Percentiles rank a stretch among this genome's conserved stretches.
Evolutionary conservation across 768 basidiomycete genomes (phyloP).

Genomic region (Rhodosporidiobolus odoratus): DNA sequence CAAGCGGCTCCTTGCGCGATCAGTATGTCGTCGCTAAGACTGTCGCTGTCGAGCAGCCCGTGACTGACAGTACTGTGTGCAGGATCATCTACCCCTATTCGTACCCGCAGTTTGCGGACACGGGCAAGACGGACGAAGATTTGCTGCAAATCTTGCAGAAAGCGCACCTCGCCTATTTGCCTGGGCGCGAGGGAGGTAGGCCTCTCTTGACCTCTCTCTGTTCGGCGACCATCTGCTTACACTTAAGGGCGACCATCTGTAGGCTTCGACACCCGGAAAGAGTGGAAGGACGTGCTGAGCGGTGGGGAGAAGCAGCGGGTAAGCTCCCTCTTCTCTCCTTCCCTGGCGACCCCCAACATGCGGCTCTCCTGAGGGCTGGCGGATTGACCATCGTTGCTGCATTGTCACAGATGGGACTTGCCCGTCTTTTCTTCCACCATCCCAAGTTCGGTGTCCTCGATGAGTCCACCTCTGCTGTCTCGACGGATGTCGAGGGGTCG

Average conservation of each 20-base stretch:
- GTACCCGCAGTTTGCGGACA: slow-evolving; percentile 63
- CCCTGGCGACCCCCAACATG: no score
- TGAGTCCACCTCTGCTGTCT: slow-evolving; percentile 93
- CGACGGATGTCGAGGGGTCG: slow-evolving; percentile 87
- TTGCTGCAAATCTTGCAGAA: slow-evolving; percentile 70
- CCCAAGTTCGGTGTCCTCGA: slow-evolving; percentile 80
- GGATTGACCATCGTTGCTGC: background rate
- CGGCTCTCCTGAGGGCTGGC: background rate
- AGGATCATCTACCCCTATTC: slow-evolving; percentile 84
- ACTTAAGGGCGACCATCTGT: background rate
- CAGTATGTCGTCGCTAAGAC: slow-evolving; percentile 53
- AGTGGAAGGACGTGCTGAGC: slow-evolving; percentile 84
- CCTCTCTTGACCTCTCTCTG: background rate
- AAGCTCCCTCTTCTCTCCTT: slow-evolving; percentile 37
- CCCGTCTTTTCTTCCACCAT: slow-evolving; percentile 81
- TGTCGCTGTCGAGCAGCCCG: background rate
- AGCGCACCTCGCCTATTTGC: slow-evolving; percentile 78
- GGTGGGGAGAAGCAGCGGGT: slow-evolving; percentile 95
- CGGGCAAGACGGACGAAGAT: slow-evolving; percentile 62
- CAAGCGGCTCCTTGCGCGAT: slow-evolving; percentile 75
- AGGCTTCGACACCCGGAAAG: slow-evolving; percentile 68
- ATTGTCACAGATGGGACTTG: slow-evolving; percentile 75
- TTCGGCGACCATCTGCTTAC: no score
- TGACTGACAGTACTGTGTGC: background rate
- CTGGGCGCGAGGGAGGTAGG: slow-evolving; percentile 73